Base-by-base conservation (phyloP, 177 flowering plant genomes). In the Vitis hybrid region DNA sequence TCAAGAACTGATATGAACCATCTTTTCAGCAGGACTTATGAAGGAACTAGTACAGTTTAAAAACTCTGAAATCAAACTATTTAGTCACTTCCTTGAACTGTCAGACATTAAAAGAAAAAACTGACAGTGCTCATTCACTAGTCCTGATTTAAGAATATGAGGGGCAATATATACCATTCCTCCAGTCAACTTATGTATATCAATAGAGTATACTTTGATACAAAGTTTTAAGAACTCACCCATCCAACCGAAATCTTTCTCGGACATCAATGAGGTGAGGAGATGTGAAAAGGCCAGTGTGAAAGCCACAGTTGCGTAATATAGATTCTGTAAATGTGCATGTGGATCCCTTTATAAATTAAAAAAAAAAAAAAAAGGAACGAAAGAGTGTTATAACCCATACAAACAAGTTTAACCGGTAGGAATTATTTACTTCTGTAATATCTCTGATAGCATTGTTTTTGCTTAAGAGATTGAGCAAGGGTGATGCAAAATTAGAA, bases 201-300 rank as follows among this genome's bases (percentile, higher is more conserved):
- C 48, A 49, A 22, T 49, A n/a, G 12, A 12, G 59, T 39, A 54
- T 20, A 11, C 16, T 49, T 9, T 3, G 11, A 10, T 8, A n/a
- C 6, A 53, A 49, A 62, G 19, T 12, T 29, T 59, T 19, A 26
- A 50, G 59, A 45, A 78, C 93, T 83, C 73, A 95, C 99, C 99
- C 97, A 79, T 96, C 86, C 79, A 96, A 58, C 39, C 92, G 88
- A 78, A 96, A 93, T 80, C 99, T 88, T 82, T 96, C 99, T 55
- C 98, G 84, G 45, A 96, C 80, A 77, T 96, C 99, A 80, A 96
- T 93, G 75, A 96, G 91, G 80, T 91, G 99, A 71, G 99, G 99
- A 76, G 98, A 91, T 9, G 98, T 96, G 82, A 96, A 93, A 73
- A 96, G 92, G 16, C 99, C 98, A 39, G 99, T 96, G 65, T 51